Conservation (phyloP, 2,329 filamentous ascomycete species). For the Curvularia sp. region DNA sequence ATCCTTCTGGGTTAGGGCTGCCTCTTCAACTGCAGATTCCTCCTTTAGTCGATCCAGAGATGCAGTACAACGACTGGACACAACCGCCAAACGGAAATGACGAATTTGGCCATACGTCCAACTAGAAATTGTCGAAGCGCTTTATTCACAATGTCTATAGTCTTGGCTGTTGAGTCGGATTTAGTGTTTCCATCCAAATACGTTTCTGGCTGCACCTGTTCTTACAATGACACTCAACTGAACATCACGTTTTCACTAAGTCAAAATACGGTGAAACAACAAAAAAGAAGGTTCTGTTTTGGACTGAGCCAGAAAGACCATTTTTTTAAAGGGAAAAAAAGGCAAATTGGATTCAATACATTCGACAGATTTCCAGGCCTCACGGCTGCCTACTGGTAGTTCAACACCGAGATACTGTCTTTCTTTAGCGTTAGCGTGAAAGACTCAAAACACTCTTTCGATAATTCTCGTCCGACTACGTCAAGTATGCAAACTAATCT, state of each 20-base stretch:
- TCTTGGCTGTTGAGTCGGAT: neutral
- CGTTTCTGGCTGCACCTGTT: neutral
- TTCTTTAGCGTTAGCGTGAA: neutral
- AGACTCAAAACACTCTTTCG: neutral
- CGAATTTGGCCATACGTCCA: neutral
- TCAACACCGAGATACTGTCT: neutral
- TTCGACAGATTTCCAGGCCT: neutral
- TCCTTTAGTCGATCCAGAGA: slow-evolving; percentile 6
- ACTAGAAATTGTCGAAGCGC: neutral
- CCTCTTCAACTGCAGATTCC: slow-evolving; percentile 6
- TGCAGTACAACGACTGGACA: neutral
- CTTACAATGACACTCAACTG: neutral
- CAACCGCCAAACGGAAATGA: neutral
- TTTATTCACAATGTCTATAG: neutral
- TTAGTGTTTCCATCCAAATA: neutral
- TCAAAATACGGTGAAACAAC: neutral
- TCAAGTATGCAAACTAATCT: neutral
- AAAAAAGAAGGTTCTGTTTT: neutral
- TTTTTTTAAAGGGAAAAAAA: too few relatives aligned
- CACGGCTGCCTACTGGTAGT: neutral
- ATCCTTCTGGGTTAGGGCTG: neutral
- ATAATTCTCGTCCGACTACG: neutral
- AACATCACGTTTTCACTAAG: too few relatives aligned
- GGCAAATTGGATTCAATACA: neutral
- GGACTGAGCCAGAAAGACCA: neutral